phyloP scores from a whole-genome alignment of 345 rosid genomes.

The Hibiscus syriacus region DNA sequence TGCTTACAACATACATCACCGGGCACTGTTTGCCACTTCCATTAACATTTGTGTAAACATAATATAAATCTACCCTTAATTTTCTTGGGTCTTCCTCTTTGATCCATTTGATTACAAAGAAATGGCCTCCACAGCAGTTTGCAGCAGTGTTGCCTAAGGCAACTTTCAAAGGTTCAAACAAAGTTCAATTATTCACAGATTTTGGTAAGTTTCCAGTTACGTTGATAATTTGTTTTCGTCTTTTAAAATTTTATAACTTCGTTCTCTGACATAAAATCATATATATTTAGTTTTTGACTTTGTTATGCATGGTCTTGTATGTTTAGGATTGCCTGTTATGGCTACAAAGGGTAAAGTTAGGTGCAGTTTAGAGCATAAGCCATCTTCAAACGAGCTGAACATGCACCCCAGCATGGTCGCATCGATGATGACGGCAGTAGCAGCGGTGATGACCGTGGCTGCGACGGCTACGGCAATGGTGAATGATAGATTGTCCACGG shows the following conservation, averaged over 20 bases:
- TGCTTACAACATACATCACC: too few species aligned
- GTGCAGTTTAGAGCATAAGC: slow-evolving; percentile 29
- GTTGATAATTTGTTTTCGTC: not conserved
- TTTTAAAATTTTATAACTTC: too few species aligned
- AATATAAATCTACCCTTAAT: too few species aligned
- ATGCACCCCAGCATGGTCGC: too few species aligned
- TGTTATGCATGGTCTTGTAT: not conserved
- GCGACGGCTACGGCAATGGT: too few species aligned
- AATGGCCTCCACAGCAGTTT: slow-evolving; percentile 37
- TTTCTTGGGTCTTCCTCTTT: not conserved
- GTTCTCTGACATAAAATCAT: too few species aligned
- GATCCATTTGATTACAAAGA: not conserved
- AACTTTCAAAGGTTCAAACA: slow-evolving; percentile 14
- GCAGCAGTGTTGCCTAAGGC: too few species aligned
- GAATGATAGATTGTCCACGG: too few species aligned
- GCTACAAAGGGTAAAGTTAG: slow-evolving; percentile 30
- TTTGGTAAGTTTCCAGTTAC: slow-evolving; percentile 24
- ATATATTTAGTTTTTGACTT: not conserved
- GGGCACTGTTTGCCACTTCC: not conserved
- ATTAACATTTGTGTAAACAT: not conserved
- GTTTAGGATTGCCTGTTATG: slow-evolving; percentile 34
- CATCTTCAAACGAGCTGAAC: not conserved
- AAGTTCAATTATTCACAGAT: slow-evolving; percentile 24
- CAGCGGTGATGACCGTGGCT: too few species aligned
- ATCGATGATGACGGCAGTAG: too few species aligned